Evolutionary conservation across 495 filamentous ascomycete genomes (phyloP).

Genomic region (Chaetomium fimeti): DNA sequence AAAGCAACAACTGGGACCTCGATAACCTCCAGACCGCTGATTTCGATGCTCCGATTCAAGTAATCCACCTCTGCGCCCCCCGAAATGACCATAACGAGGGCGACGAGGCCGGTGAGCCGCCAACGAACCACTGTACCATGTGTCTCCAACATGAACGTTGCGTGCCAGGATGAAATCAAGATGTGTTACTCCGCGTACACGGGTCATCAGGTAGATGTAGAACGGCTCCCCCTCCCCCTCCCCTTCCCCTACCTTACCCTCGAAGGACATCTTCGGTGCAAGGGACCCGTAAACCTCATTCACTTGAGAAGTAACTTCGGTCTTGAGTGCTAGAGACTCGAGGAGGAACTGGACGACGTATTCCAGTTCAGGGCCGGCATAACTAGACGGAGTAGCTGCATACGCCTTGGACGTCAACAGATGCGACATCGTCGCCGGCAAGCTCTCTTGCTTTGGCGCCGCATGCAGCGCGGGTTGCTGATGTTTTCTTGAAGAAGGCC

Average conservation of each 20-base stretch:
- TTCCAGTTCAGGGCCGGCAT: slow-evolving; percentile 37
- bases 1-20: too few species aligned
- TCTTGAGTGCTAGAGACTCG: slow-evolving; percentile 29
- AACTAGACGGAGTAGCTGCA: slow-evolving; percentile 48
- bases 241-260: slow-evolving; percentile 7
- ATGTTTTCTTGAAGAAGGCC: slow-evolving; percentile 41
- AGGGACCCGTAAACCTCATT: slow-evolving; percentile 5
- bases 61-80: too few species aligned
- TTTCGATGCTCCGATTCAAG: too few species aligned
- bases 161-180: neutral
- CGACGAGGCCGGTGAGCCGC: too few species aligned
- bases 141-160: too few species aligned
- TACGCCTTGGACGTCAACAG: slow-evolving; percentile 42
- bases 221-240: slow-evolving; percentile 4
- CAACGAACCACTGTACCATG: too few species aligned
- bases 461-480: slow-evolving; percentile 40
- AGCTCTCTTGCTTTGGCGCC: slow-evolving; percentile 37
- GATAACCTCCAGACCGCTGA: too few species aligned
- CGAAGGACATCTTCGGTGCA: slow-evolving; percentile 7
- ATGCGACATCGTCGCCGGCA: slow-evolving; percentile 37
- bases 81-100: too few species aligned
- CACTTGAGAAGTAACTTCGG: neutral
- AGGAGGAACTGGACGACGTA: slow-evolving; percentile 47
- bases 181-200: slow-evolving; percentile 7
- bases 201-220: slow-evolving; percentile 12